These are phyloP conservation scores for Trypanosomatidae sp. DNA, from an alignment of 208 protist genomes.

Conservation along the genomic window DNA sequence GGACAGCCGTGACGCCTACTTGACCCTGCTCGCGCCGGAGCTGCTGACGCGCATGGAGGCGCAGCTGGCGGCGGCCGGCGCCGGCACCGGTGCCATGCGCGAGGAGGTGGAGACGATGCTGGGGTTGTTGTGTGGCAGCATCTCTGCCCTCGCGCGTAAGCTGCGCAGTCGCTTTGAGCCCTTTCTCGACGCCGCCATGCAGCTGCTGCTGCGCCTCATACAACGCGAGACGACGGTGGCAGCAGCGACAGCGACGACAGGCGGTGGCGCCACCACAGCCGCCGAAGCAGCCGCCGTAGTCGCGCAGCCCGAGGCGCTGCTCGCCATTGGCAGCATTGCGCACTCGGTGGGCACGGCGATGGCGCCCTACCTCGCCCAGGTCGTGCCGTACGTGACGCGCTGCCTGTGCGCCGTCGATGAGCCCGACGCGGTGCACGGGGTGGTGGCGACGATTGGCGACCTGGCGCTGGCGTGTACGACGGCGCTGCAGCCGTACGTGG, in stretches of 20 bases:
- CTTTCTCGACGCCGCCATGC: slow-evolving; percentile 41
- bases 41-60: slow-evolving; percentile 47
- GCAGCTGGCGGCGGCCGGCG: slow-evolving; percentile 15
- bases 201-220: slow-evolving; percentile 37
- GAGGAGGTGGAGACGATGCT: slow-evolving; percentile 60
- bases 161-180: slow-evolving; percentile 23
- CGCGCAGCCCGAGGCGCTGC: slow-evolving; percentile 91
- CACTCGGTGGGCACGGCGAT: slow-evolving; percentile 69
- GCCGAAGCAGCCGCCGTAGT: too few relatives aligned
- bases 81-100: slow-evolving; percentile 6
- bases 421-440: slow-evolving; percentile 57
- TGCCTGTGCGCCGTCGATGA: slow-evolving; percentile 72
- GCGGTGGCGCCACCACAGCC: too few relatives aligned
- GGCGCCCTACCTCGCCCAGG: slow-evolving; percentile 57
- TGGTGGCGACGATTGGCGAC: slow-evolving; percentile 92
- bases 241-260: too few relatives aligned
- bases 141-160: slow-evolving; percentile 69
- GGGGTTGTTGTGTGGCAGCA: slow-evolving; percentile 72
- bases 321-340: slow-evolving; percentile 88
- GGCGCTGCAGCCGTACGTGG: slow-evolving; percentile 55
- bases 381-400: slow-evolving; percentile 78
- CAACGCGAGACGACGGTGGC: slow-evolving; percentile 44
- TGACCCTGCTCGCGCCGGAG: slow-evolving; percentile 60
- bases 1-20: slow-evolving; percentile 35
- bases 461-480: slow-evolving; percentile 72